These are phyloP conservation scores for Arthroderma sp. DNA, from an alignment of 2,329 filamentous ascomycete genomes.

Conservation along the genomic window DNA sequence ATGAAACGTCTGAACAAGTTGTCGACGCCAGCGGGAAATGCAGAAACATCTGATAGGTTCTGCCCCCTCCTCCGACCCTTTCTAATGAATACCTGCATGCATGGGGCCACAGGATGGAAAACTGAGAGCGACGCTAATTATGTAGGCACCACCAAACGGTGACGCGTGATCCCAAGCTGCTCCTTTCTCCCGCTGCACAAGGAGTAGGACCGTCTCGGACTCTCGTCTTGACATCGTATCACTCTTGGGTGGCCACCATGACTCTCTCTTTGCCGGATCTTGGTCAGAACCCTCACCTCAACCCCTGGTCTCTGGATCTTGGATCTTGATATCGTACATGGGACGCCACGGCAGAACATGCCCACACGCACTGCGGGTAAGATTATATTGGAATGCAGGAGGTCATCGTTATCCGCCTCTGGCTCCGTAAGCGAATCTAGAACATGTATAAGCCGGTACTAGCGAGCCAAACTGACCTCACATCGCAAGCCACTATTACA, in stretches of 20 bases:
- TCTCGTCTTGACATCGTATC: background rate
- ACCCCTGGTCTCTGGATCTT: background rate
- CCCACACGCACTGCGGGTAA: background rate
- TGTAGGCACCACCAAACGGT: background rate
- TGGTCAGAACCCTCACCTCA: background rate
- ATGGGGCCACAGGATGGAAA: constrained; percentile 4
- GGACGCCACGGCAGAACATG: background rate
- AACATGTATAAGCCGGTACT: background rate
- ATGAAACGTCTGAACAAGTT: background rate
- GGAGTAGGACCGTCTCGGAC: background rate
- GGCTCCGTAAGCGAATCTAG: constrained; percentile 1
- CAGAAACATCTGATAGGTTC: background rate
- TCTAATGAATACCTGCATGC: background rate
- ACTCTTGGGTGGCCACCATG: background rate
- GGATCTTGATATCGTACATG: background rate
- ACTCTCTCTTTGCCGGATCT: background rate
- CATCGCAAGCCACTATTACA: background rate
- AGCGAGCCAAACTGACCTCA: background rate
- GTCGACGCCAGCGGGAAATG: background rate
- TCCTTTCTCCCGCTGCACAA: background rate
- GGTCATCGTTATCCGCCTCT: background rate
- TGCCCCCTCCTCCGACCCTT: background rate
- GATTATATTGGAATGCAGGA: background rate
- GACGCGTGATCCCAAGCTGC: background rate
- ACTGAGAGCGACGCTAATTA: constrained; percentile 1